A percentile compares a stretch with the other conserved stretches of the same genome.
phyloP scores from a whole-genome alignment of 2,329 filamentous ascomycete genomes.

The Xylaria sp. region DNA sequence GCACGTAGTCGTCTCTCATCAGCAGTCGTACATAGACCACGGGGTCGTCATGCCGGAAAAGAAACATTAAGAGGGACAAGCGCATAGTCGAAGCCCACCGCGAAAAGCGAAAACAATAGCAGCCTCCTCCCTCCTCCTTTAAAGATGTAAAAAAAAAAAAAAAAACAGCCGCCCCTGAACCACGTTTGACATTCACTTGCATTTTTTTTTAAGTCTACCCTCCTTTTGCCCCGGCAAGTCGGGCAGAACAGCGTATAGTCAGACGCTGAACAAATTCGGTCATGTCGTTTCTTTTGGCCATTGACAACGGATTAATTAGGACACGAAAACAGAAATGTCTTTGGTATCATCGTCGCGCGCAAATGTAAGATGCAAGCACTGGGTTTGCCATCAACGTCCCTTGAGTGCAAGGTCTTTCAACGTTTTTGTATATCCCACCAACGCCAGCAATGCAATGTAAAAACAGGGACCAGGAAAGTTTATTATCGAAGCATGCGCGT shows the following conservation, averaged over 20 bases:
- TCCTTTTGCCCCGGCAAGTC: conserved; percentile 10
- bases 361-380: conserved; percentile 44
- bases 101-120: conserved; percentile 15
- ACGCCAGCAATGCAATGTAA: conserved; percentile 47
- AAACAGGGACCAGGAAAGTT: conserved; percentile 33
- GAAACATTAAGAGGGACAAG: conserved; percentile 14
- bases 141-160: not conserved
- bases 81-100: conserved; percentile 17
- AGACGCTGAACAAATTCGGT: conserved; percentile 28
- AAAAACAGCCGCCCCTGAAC: not conserved
- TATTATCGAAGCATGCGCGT: conserved; percentile 43
- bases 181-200: conserved; percentile 8
- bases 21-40: conserved; percentile 19
- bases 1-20: conserved; percentile 35
- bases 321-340: conserved; percentile 43
- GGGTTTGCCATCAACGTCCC: conserved; percentile 38
- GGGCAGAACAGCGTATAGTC: conserved; percentile 6
- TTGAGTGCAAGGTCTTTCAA: conserved; percentile 40
- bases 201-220: conserved; percentile 11
- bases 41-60: conserved; percentile 9
- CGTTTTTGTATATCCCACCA: conserved; percentile 47
- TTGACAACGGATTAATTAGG: conserved; percentile 38
- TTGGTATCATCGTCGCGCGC: conserved; percentile 45
- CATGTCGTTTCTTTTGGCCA: conserved; percentile 25
- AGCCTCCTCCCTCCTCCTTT: conserved; percentile 9